Conservation (phyloP, 2,329 filamentous ascomycete species). For the Epichloe hybrida region DNA sequence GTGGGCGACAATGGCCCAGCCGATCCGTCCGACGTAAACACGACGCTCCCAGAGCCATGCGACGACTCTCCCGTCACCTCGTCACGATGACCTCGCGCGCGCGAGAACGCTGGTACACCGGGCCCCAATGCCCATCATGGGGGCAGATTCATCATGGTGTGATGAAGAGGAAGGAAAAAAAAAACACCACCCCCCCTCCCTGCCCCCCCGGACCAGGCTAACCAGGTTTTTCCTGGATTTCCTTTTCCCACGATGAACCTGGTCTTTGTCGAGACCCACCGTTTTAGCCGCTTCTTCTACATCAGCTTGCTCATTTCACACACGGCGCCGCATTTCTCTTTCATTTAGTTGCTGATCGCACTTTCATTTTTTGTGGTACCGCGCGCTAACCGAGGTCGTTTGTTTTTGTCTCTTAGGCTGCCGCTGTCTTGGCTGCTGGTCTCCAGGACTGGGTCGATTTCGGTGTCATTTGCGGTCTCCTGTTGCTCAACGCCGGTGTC, state of each 20-base stretch:
- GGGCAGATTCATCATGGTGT: too few species aligned
- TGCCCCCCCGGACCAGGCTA: too few species aligned
- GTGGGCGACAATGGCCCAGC: neutral
- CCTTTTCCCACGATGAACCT: neutral
- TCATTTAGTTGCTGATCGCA: neutral
- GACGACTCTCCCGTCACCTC: neutral
- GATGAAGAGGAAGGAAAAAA: too few species aligned
- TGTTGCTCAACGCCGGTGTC: constrained; percentile 72
- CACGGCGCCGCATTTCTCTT: neutral
- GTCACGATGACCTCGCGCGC: neutral
- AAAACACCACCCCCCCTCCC: too few species aligned
- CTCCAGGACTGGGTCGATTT: constrained; percentile 87
- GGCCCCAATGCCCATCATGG: too few species aligned
- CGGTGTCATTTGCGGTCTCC: constrained; percentile 73
- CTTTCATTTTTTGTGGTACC: neutral
- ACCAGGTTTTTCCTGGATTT: neutral
- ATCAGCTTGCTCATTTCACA: neutral
- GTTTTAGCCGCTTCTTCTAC: neutral
- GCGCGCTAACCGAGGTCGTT: constrained; percentile 13
- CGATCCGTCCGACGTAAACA: constrained; percentile 12
- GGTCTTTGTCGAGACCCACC: neutral
- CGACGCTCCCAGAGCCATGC: neutral
- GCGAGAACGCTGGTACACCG: neutral
- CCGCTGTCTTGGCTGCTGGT: constrained; percentile 69
- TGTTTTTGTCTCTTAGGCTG: constrained; percentile 34